These are phyloP conservation scores for Candida tibetensis DNA, from an alignment of 805 yeast species.

Conservation along the genomic window DNA sequence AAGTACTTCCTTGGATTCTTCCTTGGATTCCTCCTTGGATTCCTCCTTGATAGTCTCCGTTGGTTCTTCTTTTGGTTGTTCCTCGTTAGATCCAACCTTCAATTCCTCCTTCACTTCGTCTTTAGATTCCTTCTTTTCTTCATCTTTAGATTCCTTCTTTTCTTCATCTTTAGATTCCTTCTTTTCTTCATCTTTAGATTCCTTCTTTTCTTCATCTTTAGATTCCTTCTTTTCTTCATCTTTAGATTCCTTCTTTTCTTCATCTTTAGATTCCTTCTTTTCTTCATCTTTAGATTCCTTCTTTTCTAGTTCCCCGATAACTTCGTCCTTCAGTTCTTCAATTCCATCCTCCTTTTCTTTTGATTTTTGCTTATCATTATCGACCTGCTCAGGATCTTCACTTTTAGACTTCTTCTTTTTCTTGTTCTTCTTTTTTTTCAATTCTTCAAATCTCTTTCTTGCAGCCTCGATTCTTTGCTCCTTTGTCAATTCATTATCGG, in stretches of 20 bases:
- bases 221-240: constrained; percentile 7
- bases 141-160: neutral
- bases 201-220: constrained; percentile 7
- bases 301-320: constrained; percentile 4
- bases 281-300: constrained; percentile 6
- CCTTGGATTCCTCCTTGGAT: constrained; percentile 5
- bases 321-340: constrained; percentile 7
- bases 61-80: constrained; percentile 6
- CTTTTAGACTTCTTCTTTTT: constrained; percentile 49
- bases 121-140: constrained; percentile 11
- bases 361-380: constrained; percentile 10
- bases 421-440: constrained; percentile 57
- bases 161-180: constrained; percentile 4
- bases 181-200: constrained; percentile 6
- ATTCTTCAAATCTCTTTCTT: constrained; percentile 66
- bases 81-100: constrained; percentile 23
- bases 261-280: constrained; percentile 4
- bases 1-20: constrained; percentile 4
- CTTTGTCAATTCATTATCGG: constrained; percentile 33
- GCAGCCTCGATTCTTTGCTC: constrained; percentile 73
- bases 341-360: constrained; percentile 7
- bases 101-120: constrained; percentile 3
- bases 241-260: constrained; percentile 8
- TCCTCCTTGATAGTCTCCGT: constrained; percentile 6
- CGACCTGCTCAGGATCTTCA: constrained; percentile 18